A percentile compares a stretch with the other conserved stretches of the same genome.
Conservation (phyloP, 2,329 filamentous ascomycete genomes). For the Ophiosphaerella narmari region DNA sequence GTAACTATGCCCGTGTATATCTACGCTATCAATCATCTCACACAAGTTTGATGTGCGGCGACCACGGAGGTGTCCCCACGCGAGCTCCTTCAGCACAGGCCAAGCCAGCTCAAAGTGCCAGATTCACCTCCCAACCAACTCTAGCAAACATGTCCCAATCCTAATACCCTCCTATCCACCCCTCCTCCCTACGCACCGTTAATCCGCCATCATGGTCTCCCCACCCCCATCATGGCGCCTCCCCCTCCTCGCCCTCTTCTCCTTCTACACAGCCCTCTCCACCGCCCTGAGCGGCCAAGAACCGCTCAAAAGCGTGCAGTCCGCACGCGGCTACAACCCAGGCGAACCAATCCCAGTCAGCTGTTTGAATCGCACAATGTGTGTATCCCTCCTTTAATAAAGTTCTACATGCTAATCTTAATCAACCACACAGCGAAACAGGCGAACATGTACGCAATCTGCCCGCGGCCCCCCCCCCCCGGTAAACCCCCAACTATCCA, state of each 20-base stretch:
- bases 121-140: not conserved
- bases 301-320: slow-evolving; percentile 41
- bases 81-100: not conserved
- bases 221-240: slow-evolving; percentile 16
- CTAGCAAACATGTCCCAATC: not conserved
- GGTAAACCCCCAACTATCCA: not conserved
- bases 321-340: slow-evolving; percentile 51
- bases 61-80: not conserved
- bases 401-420: not conserved
- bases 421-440: slow-evolving; percentile 66
- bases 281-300: slow-evolving; percentile 49
- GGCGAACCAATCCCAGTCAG: slow-evolving; percentile 57
- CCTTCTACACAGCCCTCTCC: slow-evolving; percentile 42
- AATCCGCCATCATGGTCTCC: not conserved
- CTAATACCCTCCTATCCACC: not conserved
- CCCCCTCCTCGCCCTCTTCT: slow-evolving; percentile 29
- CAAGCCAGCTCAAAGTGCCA: not conserved
- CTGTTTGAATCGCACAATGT: slow-evolving; percentile 59
- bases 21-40: too few species aligned
- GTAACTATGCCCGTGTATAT: too few species aligned
- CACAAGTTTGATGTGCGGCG: not conserved
- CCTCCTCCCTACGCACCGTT: not conserved
- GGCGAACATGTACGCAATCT: slow-evolving; percentile 69
- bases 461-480: not conserved
- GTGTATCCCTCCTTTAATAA: slow-evolving; percentile 18